Base-by-base conservation (phyloP, 495 filamentous ascomycete genomes). In the Podospora fimiseda region DNA sequence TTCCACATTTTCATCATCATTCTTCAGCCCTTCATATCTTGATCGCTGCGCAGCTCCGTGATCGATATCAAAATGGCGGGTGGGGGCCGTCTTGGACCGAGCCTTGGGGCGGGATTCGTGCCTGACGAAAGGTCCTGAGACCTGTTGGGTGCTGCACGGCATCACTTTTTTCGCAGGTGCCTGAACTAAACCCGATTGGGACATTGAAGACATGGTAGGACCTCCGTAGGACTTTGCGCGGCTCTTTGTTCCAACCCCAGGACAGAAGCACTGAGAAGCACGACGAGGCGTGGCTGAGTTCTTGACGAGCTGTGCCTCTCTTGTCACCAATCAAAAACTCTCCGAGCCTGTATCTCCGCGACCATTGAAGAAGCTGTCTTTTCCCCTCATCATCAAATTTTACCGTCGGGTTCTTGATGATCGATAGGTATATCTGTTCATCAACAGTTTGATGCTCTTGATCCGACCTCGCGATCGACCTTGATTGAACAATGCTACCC, bases 151-250 rank as follows among this genome's bases (percentile, higher is more conserved):
- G 13, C 43, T 47, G 44, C 44, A 23, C 44, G n/a, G 52, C 38
- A 51, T 46, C 43, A 41, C 44, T 43, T 50, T 47, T 14, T 20
- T 18, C 48, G 48, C 48, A 53, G 52, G 62, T 65, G 64, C 64
- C 64, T 61, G 62, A 67, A 19, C 64, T 65, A 67, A 51, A 39
- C 62, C 58, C 1, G 52, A 63, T 57, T 7, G 15, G 50, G 57
- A 41, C 39, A 49, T 45, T 48, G 23, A 27, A n/a, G 22, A 18
- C 13, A 22, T 46, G 51, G 53, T 67, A 67, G 64, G 64, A 67
- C 64, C 58, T 57, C 57, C 43, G 57, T 67, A 67, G 64, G 64
- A 67, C 64, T 67, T 57, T 50, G 20, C 42, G 46, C 48, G 51
- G 48, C 42, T 51, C 51, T 55, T 45, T 44, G 50, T 15, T 42